A percentile compares a stretch with the other conserved stretches of the same genome.
Conservation (phyloP, 2,329 filamentous ascomycete species). For the Fusarium paranaense region DNA sequence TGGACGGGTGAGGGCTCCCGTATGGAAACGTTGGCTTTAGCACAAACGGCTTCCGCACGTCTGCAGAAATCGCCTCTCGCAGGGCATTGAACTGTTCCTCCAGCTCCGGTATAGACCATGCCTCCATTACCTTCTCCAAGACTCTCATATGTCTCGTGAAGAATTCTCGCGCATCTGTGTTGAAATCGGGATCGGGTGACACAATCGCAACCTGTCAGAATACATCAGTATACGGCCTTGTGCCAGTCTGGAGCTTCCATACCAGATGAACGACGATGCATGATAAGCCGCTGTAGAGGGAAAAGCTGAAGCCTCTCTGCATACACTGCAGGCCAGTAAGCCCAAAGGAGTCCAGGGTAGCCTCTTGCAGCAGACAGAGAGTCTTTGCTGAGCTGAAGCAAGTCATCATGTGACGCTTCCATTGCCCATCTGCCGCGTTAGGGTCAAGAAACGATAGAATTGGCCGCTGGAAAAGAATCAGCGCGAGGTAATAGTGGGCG, state of each 20-base stretch:
- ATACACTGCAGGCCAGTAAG: constrained; percentile 87
- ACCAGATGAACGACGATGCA: constrained; percentile 95
- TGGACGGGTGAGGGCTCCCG: constrained; percentile 77
- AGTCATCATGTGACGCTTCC: constrained; percentile 88
- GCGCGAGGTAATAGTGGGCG: constrained; percentile 85
- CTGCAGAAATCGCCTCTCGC: constrained; percentile 90
- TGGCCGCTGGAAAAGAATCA: constrained; percentile 89
- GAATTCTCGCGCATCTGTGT: constrained; percentile 85
- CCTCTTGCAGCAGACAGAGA: constrained; percentile 88
- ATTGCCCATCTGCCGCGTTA: constrained; percentile 75
- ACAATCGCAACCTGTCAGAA: constrained; percentile 82
- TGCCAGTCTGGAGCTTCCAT: constrained; percentile 52
- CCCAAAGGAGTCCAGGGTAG: constrained; percentile 80
- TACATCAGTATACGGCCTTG: constrained; percentile 1
- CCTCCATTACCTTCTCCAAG: constrained; percentile 83
- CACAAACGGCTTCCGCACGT: constrained; percentile 86
- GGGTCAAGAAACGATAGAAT: constrained; percentile 85
- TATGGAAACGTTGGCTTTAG: constrained; percentile 90
- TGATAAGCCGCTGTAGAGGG: constrained; percentile 90
- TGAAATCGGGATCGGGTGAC: constrained; percentile 90
- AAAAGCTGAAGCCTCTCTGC: constrained; percentile 94
- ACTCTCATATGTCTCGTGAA: constrained; percentile 96
- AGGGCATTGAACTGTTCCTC: constrained; percentile 90
- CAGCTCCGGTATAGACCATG: constrained; percentile 91
- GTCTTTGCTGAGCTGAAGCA: constrained; percentile 88